A percentile compares a stretch with the other conserved stretches of the same genome.
Conservation (phyloP, 495 filamentous ascomycete genomes). For the Astrothelium macrocarpum region DNA sequence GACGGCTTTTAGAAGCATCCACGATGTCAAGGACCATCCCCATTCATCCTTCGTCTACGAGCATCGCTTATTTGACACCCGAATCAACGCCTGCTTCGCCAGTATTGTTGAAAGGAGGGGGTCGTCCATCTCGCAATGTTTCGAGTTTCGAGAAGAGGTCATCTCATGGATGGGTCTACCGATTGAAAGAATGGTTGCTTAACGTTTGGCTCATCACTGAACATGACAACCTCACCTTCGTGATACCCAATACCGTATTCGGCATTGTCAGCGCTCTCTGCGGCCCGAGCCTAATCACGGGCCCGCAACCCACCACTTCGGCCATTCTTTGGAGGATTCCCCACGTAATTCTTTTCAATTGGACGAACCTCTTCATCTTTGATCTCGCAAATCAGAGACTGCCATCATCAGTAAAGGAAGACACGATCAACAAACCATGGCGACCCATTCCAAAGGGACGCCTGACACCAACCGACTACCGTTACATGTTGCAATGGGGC, state of each 20-base stretch:
- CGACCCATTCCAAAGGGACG: background rate
- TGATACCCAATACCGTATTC: slow-evolving; percentile 14
- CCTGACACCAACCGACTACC: background rate
- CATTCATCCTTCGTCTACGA: too few species aligned
- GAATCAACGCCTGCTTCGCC: background rate
- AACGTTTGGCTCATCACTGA: slow-evolving; percentile 18
- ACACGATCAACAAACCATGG: background rate
- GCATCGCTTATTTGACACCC: too few species aligned
- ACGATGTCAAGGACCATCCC: too few species aligned
- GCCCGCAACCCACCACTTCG: background rate
- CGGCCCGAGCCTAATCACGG: background rate
- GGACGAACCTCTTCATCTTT: slow-evolving; percentile 35
- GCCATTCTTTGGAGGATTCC: slow-evolving; percentile 3
- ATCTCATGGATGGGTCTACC: background rate
- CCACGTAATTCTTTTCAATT: slow-evolving; percentile 19
- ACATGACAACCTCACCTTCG: slow-evolving; percentile 11
- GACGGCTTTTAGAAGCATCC: too few species aligned
- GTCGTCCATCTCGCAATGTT: background rate
- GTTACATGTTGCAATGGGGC: background rate
- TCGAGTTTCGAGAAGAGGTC: background rate
- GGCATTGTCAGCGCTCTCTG: slow-evolving; percentile 12
- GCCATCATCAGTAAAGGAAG: slow-evolving; percentile 40
- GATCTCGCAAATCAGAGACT: slow-evolving; percentile 43
- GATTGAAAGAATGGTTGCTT: background rate
- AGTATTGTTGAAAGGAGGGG: background rate